Percentiles rank a stretch among this genome's conserved stretches.
Conservation (phyloP, 495 filamentous ascomycete species). For the Trichoderma asperelloides region DNA sequence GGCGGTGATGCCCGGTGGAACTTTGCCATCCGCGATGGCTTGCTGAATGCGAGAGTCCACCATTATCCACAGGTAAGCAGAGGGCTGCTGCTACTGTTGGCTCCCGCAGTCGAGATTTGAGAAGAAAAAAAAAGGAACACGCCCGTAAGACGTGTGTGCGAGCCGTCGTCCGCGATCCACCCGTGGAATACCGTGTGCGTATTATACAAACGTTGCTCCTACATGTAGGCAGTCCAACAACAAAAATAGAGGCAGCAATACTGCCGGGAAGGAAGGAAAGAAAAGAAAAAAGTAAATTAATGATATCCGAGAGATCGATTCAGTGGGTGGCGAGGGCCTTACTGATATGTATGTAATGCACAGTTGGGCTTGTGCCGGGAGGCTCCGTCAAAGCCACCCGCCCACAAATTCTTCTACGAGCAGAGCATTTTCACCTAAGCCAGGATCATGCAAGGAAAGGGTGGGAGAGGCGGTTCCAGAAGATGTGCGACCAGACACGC, state of each 20-base stretch:
- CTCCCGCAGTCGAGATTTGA: neutral
- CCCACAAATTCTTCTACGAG: neutral
- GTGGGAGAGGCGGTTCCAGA: neutral
- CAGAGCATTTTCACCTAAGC: neutral
- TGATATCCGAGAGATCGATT: neutral
- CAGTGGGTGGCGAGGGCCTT: neutral
- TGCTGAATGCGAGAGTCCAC: constrained; percentile 3
- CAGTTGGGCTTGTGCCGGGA: neutral
- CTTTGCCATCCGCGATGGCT: constrained; percentile 16
- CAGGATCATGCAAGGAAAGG: neutral
- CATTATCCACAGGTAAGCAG: neutral
- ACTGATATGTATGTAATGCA: neutral
- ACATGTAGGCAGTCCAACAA: neutral
- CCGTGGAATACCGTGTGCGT: neutral
- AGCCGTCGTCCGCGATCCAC: neutral
- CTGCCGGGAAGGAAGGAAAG: neutral
- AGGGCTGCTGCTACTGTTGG: neutral
- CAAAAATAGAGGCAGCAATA: neutral
- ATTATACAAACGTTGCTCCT: neutral
- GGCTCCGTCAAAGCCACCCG: neutral
- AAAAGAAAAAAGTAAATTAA: neutral
- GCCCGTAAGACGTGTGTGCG: neutral
- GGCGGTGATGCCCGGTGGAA: constrained; percentile 26
- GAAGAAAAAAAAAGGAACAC: neutral
- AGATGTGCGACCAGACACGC: neutral